phyloP scores from a whole-genome alignment of 1,284 basidiomycete genomes.

The Amylostereum chailletii region DNA sequence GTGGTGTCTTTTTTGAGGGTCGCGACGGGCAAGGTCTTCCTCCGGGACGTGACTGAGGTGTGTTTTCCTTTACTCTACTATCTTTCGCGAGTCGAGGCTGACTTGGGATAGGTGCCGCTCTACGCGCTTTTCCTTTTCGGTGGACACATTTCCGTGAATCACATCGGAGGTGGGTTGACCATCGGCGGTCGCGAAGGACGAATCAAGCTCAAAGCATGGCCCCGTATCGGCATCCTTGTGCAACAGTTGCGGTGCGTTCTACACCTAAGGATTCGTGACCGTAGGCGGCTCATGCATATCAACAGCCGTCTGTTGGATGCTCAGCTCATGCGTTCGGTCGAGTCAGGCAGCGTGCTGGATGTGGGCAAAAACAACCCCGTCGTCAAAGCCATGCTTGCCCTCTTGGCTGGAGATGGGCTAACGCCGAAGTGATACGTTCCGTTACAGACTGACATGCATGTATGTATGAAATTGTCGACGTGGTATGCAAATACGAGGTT shows the following conservation, averaged over 20 bases:
- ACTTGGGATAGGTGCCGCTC: constrained; percentile 55
- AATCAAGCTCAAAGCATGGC: constrained; percentile 74
- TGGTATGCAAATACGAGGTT: too few species aligned
- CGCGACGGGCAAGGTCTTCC: constrained; percentile 78
- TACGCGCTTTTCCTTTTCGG: constrained; percentile 84
- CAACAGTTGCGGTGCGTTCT: constrained; percentile 72
- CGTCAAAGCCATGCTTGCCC: constrained; percentile 59
- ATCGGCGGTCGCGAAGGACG: constrained; percentile 41
- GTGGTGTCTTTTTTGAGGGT: constrained; percentile 80
- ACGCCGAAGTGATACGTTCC: constrained; percentile 3
- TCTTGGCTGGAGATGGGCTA: constrained; percentile 56
- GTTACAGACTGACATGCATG: too few species aligned
- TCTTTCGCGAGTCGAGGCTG: neutral
- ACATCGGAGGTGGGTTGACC: constrained; percentile 68
- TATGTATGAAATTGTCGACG: too few species aligned
- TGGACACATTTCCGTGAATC: constrained; percentile 71
- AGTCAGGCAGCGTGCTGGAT: constrained; percentile 41
- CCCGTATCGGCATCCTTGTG: constrained; percentile 83
- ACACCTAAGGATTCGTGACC: constrained; percentile 4
- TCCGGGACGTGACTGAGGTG: constrained; percentile 87
- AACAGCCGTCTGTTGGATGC: constrained; percentile 60
- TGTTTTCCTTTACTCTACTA: constrained; percentile 12
- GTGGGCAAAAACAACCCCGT: constrained; percentile 47
- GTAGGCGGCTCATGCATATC: constrained; percentile 2
- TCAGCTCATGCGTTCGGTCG: constrained; percentile 53